Evolutionary conservation across 441 rosid species (phyloP), one percentile per base, ranked within the genome.

Genomic region (Macaranga tanarius): DNA sequence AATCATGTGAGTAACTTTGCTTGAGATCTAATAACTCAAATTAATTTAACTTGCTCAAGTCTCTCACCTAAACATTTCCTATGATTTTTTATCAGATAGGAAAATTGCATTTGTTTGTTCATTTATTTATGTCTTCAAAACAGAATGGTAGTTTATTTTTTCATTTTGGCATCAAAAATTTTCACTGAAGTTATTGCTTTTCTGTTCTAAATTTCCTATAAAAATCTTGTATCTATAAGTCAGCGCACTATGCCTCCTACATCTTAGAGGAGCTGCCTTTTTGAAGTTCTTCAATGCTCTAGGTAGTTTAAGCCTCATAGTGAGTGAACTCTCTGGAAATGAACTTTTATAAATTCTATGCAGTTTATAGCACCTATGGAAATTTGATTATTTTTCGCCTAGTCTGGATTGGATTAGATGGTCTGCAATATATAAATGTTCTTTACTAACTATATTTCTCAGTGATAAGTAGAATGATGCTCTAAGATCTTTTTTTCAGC

Each of bases 201-300:
- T 71, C 19, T 54, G 44, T 51, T 20, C 60, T 51, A 7, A 3
- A 16, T 23, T 47, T 51, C 16, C 73, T 69, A 19, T 56, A 83
- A 88, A 91, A 84, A 83, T 51, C 72, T 76, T 13, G 40, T 78
- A 57, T 75, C 89, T 47, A 57, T 69, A 64, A 61, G 67, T 51
- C 81, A 48, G 40, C 84, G 79, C 20, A 28, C 70, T 10, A 12
- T 19, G 52, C 80, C 76, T 45, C 87, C 80, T 67, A 77, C 91
- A 62, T 86, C 91, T 0, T 92, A 97, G 95, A 88, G 69, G 77
- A 86, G 83, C 76, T 92, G 98, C 70, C 85, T 89, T 68, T 75
- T 89, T 34, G 85, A 86, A n/a, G 82, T 80, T 73, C 79, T 89
- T 54, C 40, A 80, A 38, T 82, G 80, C 58, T 80, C 84, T 62